Evolutionary conservation across 768 basidiomycete genomes (phyloP), one percentile per base, ranked within the genome.

Genomic region (Dacryopinax spathularia): DNA sequence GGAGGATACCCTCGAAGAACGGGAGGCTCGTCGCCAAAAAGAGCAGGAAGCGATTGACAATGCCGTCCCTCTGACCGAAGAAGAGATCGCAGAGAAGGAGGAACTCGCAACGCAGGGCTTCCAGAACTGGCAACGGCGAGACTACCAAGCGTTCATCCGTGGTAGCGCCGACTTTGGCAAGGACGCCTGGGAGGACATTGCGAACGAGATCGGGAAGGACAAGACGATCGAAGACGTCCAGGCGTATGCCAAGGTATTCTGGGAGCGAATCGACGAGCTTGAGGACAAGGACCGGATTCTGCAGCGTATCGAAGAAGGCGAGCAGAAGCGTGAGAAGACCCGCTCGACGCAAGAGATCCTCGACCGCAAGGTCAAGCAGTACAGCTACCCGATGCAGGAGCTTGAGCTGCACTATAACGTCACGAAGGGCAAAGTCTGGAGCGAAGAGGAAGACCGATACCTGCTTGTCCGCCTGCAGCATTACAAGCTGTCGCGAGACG

Each of bases 361-460:
- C 33, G 77, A 84, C 61, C 81, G 84, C 70, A 97, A 97, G 73
- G 89, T 98, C 69, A 77, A 77, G 22, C 87, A 87, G 1, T 87
- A 90, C 64, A 79, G 82, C 36, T 91, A 87, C 73, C 96, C 96
- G 1, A 92, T 98, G 86, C 95, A 98, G 73, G 94, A 96, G 73
- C 84, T 99, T 59, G 89, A 95, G 74, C 84, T 98, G 61, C 88
- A 89, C 73, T 97, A 98, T 69, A 91, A 91, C 0, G 88, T 88
- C 33, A 95, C 93, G 34, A 97, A 97, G 74, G 95, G 93, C 65
- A 97, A 97, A 70, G 88, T 92, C 4, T 99, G 95, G 74, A 88
- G 83, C 27, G 96, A 99, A 67, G 96, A 98, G 71, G 96, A 98
- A 71, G 96, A 98, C 69, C 81, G 95, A 18, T 99, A 97, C 77